Base-by-base conservation (phyloP, 2,329 filamentous ascomycete genomes). In the Huntiella abstrusa region DNA sequence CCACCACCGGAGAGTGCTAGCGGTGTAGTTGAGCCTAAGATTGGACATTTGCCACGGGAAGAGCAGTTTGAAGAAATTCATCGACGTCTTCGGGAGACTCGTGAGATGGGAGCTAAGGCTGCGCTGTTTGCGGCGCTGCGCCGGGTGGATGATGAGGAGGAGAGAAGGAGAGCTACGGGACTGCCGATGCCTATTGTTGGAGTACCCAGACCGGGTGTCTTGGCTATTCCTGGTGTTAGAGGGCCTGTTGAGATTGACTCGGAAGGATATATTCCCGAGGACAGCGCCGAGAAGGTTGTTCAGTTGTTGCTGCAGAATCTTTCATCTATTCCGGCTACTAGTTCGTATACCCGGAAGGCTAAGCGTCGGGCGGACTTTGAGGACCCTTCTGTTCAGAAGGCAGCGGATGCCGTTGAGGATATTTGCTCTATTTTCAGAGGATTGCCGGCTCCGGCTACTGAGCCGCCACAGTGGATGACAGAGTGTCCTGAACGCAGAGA, bases 381-480 rank as follows among this genome's bases (percentile, higher is more conserved):
- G 1, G 66, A 74, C 44, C 52, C 62, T 3, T 58, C 58, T 2
- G 56, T 67, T 5, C 65, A 69, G 45, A 55, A 58, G 12, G 66
- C 65, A 1, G 63, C 61, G 5, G 60, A 63, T 15, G 58, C 57
- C 3, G 51, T 75, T 10, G 67, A 71, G 51, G 56, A 55, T 0
- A 54, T 66, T 1, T 62, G 62, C 3, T 62, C 61, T 32, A 55
- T 59, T 35, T 55, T 73, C 6, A 61, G 61, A 39, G 61, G 61
- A 45, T 62, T 68, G 5, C 40, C 40, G 7, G 71, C 63, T 50
- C 71, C 70, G 11, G 58, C 71, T 2, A 65, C 55, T 1, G 63
- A 69, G 38, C 68, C 73, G 3, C 71, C 73, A 1, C 63, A 65
- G 13, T 73, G 70, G 64, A 63, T 75, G 52, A 58, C 58, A 7